phyloP scores from a whole-genome alignment of 2,329 filamentous ascomycete species.

The Shiraia bambusicola region DNA sequence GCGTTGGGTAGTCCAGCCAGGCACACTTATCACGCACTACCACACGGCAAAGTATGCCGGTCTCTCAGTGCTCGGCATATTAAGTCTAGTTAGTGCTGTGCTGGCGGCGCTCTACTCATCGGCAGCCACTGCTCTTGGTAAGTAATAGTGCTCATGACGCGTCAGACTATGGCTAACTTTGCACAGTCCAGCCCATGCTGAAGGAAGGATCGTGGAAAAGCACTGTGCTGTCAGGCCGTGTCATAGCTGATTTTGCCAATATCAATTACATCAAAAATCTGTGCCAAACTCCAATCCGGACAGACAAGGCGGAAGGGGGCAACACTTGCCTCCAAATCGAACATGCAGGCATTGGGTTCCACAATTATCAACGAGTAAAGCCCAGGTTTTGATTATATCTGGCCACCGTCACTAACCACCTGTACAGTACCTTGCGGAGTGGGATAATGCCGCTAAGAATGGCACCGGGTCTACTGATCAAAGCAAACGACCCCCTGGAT shows the following conservation, averaged over 20 bases:
- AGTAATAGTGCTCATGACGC: conserved; percentile 14
- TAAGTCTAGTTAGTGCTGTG: conserved; percentile 66
- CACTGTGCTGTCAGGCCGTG: conserved; percentile 56
- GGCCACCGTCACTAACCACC: conserved; percentile 52
- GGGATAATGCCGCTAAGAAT: conserved; percentile 52
- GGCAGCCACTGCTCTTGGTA: conserved; percentile 68
- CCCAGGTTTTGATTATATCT: not conserved
- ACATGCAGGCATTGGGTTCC: conserved; percentile 68
- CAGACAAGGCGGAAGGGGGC: conserved; percentile 46
- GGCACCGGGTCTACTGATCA: conserved; percentile 50
- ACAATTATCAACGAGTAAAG: conserved; percentile 60
- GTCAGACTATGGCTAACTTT: not conserved
- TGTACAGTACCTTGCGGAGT: conserved; percentile 59
- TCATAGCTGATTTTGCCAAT: conserved; percentile 66
- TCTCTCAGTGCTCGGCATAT: conserved; percentile 62
- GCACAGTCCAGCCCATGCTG: conserved; percentile 67
- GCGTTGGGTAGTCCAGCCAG: conserved; percentile 65
- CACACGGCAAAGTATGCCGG: conserved; percentile 65
- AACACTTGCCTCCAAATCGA: conserved; percentile 68
- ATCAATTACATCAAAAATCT: conserved; percentile 54
- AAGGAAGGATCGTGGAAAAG: conserved; percentile 57
- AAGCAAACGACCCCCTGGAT: conserved; percentile 58
- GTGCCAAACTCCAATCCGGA: conserved; percentile 64
- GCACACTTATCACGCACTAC: conserved; percentile 70
- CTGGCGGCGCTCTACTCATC: conserved; percentile 73